Evolutionary conservation across 768 basidiomycete genomes (phyloP), one percentile per base, ranked within the genome.

Genomic region (Tricholoma flavovirens): DNA sequence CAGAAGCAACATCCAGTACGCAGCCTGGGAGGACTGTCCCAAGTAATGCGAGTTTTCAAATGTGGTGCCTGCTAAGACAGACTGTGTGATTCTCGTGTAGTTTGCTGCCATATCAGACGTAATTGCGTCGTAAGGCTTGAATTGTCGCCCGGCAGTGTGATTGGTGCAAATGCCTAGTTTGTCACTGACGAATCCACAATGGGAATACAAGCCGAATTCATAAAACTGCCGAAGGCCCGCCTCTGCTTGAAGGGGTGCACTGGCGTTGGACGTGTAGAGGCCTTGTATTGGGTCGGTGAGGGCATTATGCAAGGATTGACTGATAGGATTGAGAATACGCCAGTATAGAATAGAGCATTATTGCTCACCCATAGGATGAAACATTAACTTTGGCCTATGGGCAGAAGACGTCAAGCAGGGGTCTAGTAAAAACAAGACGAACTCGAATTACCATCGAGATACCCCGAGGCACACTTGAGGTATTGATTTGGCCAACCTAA

Each of bases 401-500:
- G 56, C 26, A 51, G 15, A 54, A 43, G n/a, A n/a, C n/a, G 26
- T 51, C 17, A 54, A 38, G 40, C 19, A 32, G 33, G 42, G 8
- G 10, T 38, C 22, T 19, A 35, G 32, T 32, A 38, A 30, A 38
- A 30, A 30, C 51, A 48, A 45, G 54, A 61, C 33, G 24, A 54
- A 24, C 29, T 42, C 51, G 51, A 61, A 68, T 72, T 68, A 89
- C 90, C 87, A 92, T 86, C 53, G 83, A 79, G 53, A 92, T 83
- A 55, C 77, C 79, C 56, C 82, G 81, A 56, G 89, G 87, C 30
- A 90, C 83, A 32, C 75, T 76, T 14, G 87, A 84, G 51, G 86
- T 87, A 67, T 84, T 91, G 66, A 86, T 89, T 80, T 92, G 90
- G 57, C 86, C 89, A 56, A 91, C 82, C 90, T 92, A 59, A 36